Conservation (phyloP, 306 rosid species). For the Acmispon strigosus region DNA sequence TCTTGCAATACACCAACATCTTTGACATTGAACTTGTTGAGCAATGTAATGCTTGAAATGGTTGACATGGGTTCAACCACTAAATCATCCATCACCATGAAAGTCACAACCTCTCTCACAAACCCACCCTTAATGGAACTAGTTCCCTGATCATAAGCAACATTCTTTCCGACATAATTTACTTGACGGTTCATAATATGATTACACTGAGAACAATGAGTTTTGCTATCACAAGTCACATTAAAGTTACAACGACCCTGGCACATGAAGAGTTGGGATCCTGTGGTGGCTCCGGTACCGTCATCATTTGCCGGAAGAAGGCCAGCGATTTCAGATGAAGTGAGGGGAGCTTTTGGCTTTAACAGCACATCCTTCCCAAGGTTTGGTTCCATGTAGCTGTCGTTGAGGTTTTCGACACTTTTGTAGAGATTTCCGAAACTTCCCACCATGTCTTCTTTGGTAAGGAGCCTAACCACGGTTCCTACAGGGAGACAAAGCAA, state of each 20-base stretch:
- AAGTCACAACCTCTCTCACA: conserved; percentile 28
- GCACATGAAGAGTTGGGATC: neutral
- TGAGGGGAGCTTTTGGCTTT: neutral
- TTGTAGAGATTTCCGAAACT: conserved; percentile 32
- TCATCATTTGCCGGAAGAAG: neutral
- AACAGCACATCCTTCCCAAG: conserved; percentile 16
- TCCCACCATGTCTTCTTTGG: conserved; percentile 30
- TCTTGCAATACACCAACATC: conserved; percentile 20
- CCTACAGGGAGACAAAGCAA: conserved; percentile 29
- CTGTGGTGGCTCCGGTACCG: neutral
- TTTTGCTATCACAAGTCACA: neutral
- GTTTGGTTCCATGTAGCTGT: conserved; percentile 28
- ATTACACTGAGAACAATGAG: rapidly evolving
- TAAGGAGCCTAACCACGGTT: conserved; percentile 19
- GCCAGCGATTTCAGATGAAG: neutral
- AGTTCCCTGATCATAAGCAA: neutral
- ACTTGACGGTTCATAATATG: rapidly evolving
- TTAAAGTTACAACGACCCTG: rapidly evolving
- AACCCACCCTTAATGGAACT: neutral
- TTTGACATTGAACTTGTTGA: conserved; percentile 12
- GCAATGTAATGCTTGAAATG: conserved; percentile 11
- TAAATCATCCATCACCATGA: conserved; percentile 38
- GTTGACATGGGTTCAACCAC: conserved; percentile 21
- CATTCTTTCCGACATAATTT: neutral
- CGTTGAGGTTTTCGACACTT: conserved; percentile 29